These are phyloP conservation scores for Scutellaria galericulata DNA, from an alignment of 257 asterid genomes.

Conservation along the genomic window DNA sequence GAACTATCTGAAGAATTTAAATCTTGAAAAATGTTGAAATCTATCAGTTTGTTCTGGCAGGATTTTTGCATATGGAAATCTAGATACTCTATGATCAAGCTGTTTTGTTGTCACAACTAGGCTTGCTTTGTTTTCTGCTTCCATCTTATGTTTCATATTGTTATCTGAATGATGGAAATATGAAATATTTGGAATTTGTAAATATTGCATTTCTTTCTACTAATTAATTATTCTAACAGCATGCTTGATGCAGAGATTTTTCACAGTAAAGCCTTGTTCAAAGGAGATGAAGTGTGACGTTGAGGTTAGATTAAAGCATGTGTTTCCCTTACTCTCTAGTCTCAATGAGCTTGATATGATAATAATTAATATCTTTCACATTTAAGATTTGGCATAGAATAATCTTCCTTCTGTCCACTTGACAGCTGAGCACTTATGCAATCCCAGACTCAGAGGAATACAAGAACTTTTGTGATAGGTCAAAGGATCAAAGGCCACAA, in stretches of 20 bases:
- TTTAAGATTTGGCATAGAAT: slow-evolving; percentile 11
- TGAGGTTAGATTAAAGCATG: slow-evolving; percentile 64
- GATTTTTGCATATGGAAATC: slow-evolving; percentile 15
- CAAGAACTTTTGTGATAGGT: slow-evolving; percentile 93
- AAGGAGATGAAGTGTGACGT: slow-evolving; percentile 99
- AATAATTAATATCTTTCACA: slow-evolving; percentile 8
- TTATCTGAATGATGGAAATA: slow-evolving; percentile 20
- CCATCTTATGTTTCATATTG: slow-evolving; percentile 14
- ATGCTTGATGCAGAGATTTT: slow-evolving; percentile 79
- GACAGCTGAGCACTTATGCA: slow-evolving; percentile 81
- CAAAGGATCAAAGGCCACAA: slow-evolving; percentile 89
- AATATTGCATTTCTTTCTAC: slow-evolving; percentile 16
- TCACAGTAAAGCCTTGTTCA: slow-evolving; percentile 94
- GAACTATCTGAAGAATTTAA: slow-evolving; percentile 16
- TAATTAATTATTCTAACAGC: slow-evolving; percentile 38
- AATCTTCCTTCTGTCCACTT: slow-evolving; percentile 6
- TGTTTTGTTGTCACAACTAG: slow-evolving; percentile 24
- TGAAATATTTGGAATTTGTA: background rate
- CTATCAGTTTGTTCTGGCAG: slow-evolving; percentile 18
- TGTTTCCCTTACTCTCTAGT: background rate
- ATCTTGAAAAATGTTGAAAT: slow-evolving; percentile 16
- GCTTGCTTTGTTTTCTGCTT: slow-evolving; percentile 2
- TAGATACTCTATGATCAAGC: slow-evolving; percentile 1
- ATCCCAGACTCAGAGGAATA: slow-evolving; percentile 98
- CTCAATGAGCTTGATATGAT: slow-evolving; percentile 12